A percentile compares a stretch with the other conserved stretches of the same genome.
Evolutionary conservation across 2,329 filamentous ascomycete species (phyloP).

Genomic region (Coniochaeta ligniaria): DNA sequence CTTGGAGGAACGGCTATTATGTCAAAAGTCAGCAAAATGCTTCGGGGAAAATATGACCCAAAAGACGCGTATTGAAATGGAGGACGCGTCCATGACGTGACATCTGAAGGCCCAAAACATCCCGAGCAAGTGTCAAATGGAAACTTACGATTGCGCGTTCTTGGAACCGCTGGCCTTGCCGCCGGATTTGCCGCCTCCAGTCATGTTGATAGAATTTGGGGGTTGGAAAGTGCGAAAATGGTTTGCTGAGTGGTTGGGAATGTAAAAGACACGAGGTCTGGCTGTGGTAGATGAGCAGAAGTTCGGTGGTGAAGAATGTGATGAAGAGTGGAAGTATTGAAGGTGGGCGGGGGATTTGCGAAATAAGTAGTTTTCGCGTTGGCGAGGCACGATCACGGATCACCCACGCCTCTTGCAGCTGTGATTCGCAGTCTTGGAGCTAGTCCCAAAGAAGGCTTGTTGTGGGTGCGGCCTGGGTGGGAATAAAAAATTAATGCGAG

Average conservation of each 20-base stretch:
- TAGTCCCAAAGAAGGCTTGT: constrained; percentile 21
- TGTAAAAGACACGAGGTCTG: constrained; percentile 19
- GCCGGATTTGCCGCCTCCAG: constrained; percentile 99
- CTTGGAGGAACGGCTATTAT: constrained; percentile 87
- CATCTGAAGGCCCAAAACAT: not conserved
- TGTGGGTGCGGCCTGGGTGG: constrained; percentile 3
- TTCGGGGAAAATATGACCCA: constrained; percentile 7
- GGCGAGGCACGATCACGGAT: constrained; percentile 39
- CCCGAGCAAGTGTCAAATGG: constrained; percentile 1
- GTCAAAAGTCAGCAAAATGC: constrained; percentile 24
- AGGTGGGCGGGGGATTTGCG: constrained; percentile 35
- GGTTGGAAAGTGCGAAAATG: constrained; percentile 16
- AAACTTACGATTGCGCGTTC: constrained; percentile 95
- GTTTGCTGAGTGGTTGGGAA: constrained; percentile 19
- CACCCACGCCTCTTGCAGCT: constrained; percentile 25
- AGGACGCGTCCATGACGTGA: not conserved
- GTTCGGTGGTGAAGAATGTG: constrained; percentile 26
- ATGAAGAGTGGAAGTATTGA: constrained; percentile 25
- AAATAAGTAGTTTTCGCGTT: constrained; percentile 51
- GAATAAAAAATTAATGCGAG: not conserved
- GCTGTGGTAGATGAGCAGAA: constrained; percentile 20
- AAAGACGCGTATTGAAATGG: not conserved
- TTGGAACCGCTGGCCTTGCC: constrained; percentile 99
- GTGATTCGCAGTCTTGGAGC: constrained; percentile 16
- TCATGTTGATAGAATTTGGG: constrained; percentile 69